Base-by-base conservation (phyloP, 139 green algal genomes). In the Tetraselmis chui region DNA sequence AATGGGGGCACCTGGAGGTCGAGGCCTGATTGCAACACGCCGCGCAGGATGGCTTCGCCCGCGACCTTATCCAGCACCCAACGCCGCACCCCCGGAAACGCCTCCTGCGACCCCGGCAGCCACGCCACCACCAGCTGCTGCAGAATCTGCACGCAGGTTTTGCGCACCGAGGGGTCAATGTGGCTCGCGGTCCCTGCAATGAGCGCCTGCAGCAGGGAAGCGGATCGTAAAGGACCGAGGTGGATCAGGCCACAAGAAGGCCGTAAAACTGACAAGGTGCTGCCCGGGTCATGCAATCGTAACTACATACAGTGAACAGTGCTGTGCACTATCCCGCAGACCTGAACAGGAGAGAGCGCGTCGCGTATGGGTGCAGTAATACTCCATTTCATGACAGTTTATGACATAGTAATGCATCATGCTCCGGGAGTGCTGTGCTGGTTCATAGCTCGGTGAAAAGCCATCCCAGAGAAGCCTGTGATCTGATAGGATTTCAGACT, bases 71-170 rank as follows among this genome's bases (percentile, higher is more conserved):
- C 26, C 5, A 31, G 75, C 18, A 28, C 11, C n/a, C 29, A 76
- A 23, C 22, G 2, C 23, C 75, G 29, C 80, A 76, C n/a, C 25
- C 30, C n/a, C 26, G 28, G 77, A 80, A 32, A 29, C 0, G 28
- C 5, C 32, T 2, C 78, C n/a, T 67, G 45, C 45, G 45, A 67
- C 11, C 45, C 18, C 59, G 24, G 1, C 29, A 25, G 0, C 59
- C 11, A 80, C 75, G 79, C 5, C 30, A 59, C 27, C 28, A 29
- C 30, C 0, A 59, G 67, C 24, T 30, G 18, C 2, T 29, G 32
- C 0, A 79, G 11, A 76, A 91, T 87, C 85, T 93, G 91, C 74
- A 94, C 32, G 81, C 92, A 95, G 24, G 85, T 90, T 18, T 85
- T 82, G 30, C 91, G 86, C 24, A 87, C 87, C n/a, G 76, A 77